Conservation (phyloP, 176 grass and related monocot genomes). For the Carex kokanica region DNA sequence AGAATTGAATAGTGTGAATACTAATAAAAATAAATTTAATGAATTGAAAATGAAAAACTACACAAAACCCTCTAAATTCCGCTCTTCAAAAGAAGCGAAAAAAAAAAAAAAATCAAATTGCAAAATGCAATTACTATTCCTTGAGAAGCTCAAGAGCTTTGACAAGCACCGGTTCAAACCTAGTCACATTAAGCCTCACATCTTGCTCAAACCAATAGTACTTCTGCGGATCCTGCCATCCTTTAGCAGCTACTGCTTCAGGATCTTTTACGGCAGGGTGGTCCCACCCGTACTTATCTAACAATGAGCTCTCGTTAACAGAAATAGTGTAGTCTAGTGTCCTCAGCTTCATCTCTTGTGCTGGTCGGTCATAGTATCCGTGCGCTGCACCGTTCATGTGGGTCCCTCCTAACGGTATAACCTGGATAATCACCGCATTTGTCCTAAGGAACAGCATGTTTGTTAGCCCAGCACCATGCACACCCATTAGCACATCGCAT, state of each 20-base stretch:
- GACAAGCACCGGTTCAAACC: too few relatives aligned
- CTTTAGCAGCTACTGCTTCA: too few relatives aligned
- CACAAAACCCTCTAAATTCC: not conserved
- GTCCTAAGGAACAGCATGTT: conserved; percentile 65
- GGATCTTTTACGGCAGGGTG: conserved; percentile 43
- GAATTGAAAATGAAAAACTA: too few relatives aligned
- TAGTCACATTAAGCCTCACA: too few relatives aligned
- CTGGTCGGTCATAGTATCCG: conserved; percentile 35
- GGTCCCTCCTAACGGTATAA: conserved; percentile 51
- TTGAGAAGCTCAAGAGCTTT: too few relatives aligned
- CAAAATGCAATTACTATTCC: too few relatives aligned
- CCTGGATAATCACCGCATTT: conserved; percentile 50
- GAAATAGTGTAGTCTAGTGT: conserved; percentile 52
- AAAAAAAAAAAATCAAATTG: not conserved
- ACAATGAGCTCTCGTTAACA: conserved; percentile 53
- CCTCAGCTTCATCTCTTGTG: conserved; percentile 42
- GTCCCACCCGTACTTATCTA: conserved; percentile 52
- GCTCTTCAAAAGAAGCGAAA: not conserved
- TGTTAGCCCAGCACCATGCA: conserved; percentile 76
- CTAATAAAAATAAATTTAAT: too few relatives aligned
- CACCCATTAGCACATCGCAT: conserved; percentile 63
- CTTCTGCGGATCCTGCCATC: too few relatives aligned
- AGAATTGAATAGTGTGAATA: too few relatives aligned
- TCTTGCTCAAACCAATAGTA: too few relatives aligned
- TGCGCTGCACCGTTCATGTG: conserved; percentile 45